phyloP scores from a whole-genome alignment of 495 filamentous ascomycete species.

The Penicillium herquei region DNA sequence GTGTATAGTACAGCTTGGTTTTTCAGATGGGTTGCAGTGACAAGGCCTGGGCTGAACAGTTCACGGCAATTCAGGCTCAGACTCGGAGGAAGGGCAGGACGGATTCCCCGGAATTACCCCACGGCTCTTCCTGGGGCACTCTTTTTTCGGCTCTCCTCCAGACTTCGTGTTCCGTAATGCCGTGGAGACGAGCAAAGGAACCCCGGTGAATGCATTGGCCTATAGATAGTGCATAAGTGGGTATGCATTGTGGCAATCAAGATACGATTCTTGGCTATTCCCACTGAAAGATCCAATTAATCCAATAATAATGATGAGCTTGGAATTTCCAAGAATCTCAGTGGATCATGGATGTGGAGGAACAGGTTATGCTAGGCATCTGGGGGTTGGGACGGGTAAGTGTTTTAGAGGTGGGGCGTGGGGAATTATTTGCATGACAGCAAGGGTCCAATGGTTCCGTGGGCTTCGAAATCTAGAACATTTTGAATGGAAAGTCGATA shows the following conservation, averaged over 20 bases:
- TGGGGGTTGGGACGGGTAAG: not conserved
- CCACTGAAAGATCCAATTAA: too few relatives aligned
- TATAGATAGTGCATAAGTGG: not conserved
- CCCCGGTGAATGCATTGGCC: not conserved
- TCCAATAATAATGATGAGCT: too few relatives aligned
- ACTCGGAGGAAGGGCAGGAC: slow-evolving; percentile 2
- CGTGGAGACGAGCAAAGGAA: not conserved
- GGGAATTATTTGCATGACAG: not conserved
- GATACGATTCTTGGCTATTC: not conserved
- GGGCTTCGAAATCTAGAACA: too few relatives aligned
- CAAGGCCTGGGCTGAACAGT: too few relatives aligned
- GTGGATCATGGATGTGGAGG: not conserved
- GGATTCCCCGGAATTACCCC: slow-evolving; percentile 3
- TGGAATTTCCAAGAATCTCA: not conserved
- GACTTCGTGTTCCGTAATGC: not conserved
- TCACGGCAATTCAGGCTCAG: not conserved
- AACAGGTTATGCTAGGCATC: not conserved
- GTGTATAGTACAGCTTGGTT: not conserved
- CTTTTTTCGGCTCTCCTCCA: not conserved
- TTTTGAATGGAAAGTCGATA: too few relatives aligned
- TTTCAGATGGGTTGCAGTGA: not conserved
- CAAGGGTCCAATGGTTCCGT: too few relatives aligned
- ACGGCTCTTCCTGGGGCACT: not conserved
- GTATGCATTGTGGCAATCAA: not conserved
- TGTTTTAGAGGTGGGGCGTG: slow-evolving; percentile 1